These are phyloP conservation scores for Thelephora terrestris DNA, from an alignment of 1,284 basidiomycete species.

Conservation along the genomic window DNA sequence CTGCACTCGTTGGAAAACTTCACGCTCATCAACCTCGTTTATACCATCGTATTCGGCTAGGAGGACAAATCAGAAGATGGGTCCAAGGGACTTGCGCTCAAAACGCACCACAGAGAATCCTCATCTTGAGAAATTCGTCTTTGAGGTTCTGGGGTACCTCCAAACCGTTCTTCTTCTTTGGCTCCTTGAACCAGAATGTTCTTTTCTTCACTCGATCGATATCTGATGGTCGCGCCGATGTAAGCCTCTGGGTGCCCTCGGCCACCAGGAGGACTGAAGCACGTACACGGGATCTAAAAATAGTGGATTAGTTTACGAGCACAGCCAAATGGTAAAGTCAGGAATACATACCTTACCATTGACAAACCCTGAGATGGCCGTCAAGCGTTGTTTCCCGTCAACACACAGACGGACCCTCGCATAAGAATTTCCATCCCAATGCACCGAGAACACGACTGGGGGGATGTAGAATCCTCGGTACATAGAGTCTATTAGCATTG, in stretches of 20 bases:
- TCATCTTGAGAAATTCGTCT: constrained; percentile 1
- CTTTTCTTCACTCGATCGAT: neutral
- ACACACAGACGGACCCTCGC: constrained; percentile 48
- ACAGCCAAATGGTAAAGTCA: neutral
- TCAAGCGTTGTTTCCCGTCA: constrained; percentile 68
- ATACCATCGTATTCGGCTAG: constrained; percentile 38
- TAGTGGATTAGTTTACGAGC: neutral
- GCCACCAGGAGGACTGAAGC: neutral
- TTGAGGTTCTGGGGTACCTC: constrained; percentile 3
- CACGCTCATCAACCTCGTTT: constrained; percentile 40
- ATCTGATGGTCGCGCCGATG: neutral
- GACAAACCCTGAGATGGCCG: constrained; percentile 62
- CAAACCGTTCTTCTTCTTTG: constrained; percentile 1
- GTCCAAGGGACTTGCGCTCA: neutral
- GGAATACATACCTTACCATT: constrained; percentile 47
- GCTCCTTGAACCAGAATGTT: neutral
- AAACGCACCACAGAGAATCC: constrained; percentile 3
- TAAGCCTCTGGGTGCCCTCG: too few species aligned
- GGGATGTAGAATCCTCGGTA: constrained; percentile 66
- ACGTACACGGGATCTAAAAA: neutral
- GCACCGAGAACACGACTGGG: constrained; percentile 59
- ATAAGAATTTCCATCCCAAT: constrained; percentile 41
- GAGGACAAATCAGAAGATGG: neutral
- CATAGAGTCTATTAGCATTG: constrained; percentile 65
- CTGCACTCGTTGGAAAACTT: constrained; percentile 73